These are phyloP conservation scores for Pichia sp. DNA, from an alignment of 1,139 yeast species.

Conservation along the genomic window DNA sequence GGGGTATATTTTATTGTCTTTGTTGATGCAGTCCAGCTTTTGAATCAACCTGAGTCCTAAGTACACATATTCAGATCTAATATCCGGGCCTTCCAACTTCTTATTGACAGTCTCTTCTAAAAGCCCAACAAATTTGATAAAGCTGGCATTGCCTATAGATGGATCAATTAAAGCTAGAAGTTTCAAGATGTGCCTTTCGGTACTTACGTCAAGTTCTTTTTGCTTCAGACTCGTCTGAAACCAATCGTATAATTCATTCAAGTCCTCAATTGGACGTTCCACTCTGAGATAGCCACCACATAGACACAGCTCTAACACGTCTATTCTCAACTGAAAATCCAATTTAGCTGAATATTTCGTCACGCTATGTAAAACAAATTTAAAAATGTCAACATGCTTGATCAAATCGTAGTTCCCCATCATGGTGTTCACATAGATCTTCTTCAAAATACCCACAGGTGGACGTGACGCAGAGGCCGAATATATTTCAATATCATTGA, in stretches of 20 bases:
- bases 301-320: neutral
- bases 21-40: neutral
- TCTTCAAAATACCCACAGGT: slow-evolving; percentile 46
- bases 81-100: neutral
- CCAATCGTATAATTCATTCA: neutral
- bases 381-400: neutral
- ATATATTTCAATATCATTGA: slow-evolving; percentile 17
- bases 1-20: slow-evolving; percentile 2
- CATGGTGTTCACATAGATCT: slow-evolving; percentile 75
- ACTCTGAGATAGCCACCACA: neutral
- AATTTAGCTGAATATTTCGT: neutral
- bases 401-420: slow-evolving; percentile 48
- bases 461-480: slow-evolving; percentile 7
- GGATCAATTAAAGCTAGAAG: too few relatives aligned
- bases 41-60: slow-evolving; percentile 1
- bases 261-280: neutral
- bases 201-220: neutral
- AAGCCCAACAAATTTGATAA: neutral
- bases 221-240: neutral
- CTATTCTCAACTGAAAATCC: neutral
- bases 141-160: neutral
- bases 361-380: neutral
- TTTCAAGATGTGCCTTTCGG: neutral
- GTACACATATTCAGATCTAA: slow-evolving; percentile 3
- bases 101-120: slow-evolving; percentile 2